Evolutionary conservation across 2,329 filamentous ascomycete genomes (phyloP).

Genomic region (Parafenestella ontariensis): DNA sequence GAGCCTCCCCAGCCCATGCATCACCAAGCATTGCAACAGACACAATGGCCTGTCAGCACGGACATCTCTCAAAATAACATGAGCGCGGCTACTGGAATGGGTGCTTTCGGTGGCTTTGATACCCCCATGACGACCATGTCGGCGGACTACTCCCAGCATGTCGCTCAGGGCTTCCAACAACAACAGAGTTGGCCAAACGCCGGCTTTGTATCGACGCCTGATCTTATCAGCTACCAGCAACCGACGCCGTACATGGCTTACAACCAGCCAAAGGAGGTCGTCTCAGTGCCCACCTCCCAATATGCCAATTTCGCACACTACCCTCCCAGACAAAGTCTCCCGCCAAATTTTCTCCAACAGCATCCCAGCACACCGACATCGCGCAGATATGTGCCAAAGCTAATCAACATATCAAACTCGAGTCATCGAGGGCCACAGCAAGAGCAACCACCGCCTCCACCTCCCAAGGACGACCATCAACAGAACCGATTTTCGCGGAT

Average conservation of each 20-base stretch:
- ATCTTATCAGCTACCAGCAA: constrained; percentile 44
- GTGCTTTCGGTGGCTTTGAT: constrained; percentile 37
- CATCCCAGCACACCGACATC: constrained; percentile 26
- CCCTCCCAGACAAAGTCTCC: constrained; percentile 41
- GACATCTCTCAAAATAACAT: constrained; percentile 41
- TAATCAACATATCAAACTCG: constrained; percentile 43
- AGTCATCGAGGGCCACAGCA: constrained; percentile 34
- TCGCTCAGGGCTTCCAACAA: constrained; percentile 40
- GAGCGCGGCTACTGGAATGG: constrained; percentile 38
- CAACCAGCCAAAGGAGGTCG: constrained; percentile 39
- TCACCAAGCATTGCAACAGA: constrained; percentile 35
- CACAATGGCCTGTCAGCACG: constrained; percentile 44
- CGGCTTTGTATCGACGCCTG: constrained; percentile 45
- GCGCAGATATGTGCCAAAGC: constrained; percentile 43
- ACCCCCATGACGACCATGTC: constrained; percentile 41
- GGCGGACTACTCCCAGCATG: constrained; percentile 40
- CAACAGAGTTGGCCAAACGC: constrained; percentile 41
- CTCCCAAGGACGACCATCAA: constrained; percentile 44
- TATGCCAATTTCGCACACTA: constrained; percentile 44
- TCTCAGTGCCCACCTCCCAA: constrained; percentile 43
- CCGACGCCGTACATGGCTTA: constrained; percentile 42
- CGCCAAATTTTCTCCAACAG: constrained; percentile 42
- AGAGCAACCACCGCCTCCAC: constrained; percentile 44
- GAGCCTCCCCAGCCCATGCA: constrained; percentile 42
- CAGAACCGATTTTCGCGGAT: constrained; percentile 45